These are phyloP conservation scores for Escallonia rubra DNA, from an alignment of 129 eudicot genomes.

Conservation along the genomic window DNA sequence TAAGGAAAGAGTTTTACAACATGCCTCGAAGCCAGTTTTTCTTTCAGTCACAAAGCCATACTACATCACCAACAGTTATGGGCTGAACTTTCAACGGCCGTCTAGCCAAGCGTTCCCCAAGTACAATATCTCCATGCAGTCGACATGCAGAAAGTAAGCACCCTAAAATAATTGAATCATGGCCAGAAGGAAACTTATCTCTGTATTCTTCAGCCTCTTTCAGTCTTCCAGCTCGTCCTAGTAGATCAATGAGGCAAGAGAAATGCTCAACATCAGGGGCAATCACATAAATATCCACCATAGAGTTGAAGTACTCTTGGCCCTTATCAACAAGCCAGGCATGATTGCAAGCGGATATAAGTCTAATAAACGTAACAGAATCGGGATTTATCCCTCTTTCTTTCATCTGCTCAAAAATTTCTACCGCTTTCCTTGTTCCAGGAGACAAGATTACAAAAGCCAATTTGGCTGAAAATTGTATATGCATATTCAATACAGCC, in stretches of 20 bases:
- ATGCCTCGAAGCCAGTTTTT: too few species aligned
- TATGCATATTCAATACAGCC: slow-evolving; percentile 55
- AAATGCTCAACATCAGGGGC: slow-evolving; percentile 63
- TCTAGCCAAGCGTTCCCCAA: slow-evolving; percentile 45
- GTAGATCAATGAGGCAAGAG: slow-evolving; percentile 72
- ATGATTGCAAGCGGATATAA: slow-evolving; percentile 69
- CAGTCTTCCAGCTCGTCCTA: slow-evolving; percentile 63
- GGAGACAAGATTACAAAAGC: slow-evolving; percentile 43
- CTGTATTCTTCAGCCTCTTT: slow-evolving; percentile 62
- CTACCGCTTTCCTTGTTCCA: slow-evolving; percentile 59
- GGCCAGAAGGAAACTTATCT: slow-evolving; percentile 39
- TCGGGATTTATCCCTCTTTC: slow-evolving; percentile 44
- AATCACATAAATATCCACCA: slow-evolving; percentile 48
- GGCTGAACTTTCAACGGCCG: slow-evolving; percentile 49
- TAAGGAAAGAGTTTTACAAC: too few species aligned
- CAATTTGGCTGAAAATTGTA: slow-evolving; percentile 39
- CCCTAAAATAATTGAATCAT: slow-evolving; percentile 64
- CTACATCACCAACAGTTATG: too few species aligned
- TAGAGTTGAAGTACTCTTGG: slow-evolving; percentile 33
- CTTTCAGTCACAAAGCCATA: too few species aligned
- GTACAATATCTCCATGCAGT: slow-evolving; percentile 46
- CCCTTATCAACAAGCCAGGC: slow-evolving; percentile 69
- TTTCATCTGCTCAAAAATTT: slow-evolving; percentile 44
- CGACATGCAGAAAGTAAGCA: slow-evolving; percentile 66
- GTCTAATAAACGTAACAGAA: slow-evolving; percentile 58